Conservation (phyloP, 169 alveolate genomes). For the Cryptosporidium xiaoi region DNA sequence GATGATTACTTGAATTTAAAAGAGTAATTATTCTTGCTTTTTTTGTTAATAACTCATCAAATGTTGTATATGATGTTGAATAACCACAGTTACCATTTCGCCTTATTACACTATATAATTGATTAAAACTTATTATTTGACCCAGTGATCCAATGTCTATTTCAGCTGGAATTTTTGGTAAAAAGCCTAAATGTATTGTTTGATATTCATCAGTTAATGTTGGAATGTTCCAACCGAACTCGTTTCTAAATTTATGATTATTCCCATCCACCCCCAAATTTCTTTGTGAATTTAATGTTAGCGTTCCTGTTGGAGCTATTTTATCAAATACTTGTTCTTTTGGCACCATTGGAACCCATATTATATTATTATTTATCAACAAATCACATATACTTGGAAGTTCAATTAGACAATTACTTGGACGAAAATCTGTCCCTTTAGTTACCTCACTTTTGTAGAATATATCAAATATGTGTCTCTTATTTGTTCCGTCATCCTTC, state of each 20-base stretch:
- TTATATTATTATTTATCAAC: neutral
- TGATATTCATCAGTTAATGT: conserved; percentile 30
- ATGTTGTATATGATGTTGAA: conserved; percentile 33
- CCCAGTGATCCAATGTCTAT: conserved; percentile 18
- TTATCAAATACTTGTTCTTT: neutral
- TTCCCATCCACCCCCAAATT: neutral
- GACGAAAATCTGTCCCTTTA: neutral
- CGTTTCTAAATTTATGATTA: neutral
- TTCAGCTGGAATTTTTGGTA: conserved; percentile 33
- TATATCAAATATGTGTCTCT: neutral
- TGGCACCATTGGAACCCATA: conserved; percentile 63
- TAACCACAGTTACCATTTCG: conserved; percentile 19
- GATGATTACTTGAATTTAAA: conserved; percentile 38
- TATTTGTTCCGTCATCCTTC: neutral
- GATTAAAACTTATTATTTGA: neutral
- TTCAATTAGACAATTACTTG: conserved; percentile 38
- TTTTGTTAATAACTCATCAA: conserved; percentile 59
- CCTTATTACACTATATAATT: neutral
- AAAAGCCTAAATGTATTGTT: conserved; percentile 44
- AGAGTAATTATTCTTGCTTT: conserved; percentile 33
- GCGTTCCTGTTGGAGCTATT: conserved; percentile 17
- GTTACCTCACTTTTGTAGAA: neutral
- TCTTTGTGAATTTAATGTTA: neutral
- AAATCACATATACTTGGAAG: conserved; percentile 21
- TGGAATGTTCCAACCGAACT: neutral